A percentile compares a stretch with the other conserved stretches of the same genome.
Conservation (phyloP, 495 filamentous ascomycete species). For the Aspergillus asperescens region DNA sequence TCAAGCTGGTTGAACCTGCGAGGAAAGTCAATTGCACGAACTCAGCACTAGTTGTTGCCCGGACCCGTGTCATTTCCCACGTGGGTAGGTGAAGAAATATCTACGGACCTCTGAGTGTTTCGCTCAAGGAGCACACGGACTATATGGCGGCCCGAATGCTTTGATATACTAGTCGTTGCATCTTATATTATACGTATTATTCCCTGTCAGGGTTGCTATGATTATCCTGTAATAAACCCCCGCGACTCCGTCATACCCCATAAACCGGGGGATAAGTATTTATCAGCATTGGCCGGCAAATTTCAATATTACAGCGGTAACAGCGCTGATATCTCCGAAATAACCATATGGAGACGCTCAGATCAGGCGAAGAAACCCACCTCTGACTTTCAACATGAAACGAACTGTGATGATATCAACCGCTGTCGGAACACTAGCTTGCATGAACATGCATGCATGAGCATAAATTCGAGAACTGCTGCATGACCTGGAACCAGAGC, state of each 20-base stretch:
- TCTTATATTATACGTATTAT: too few species aligned
- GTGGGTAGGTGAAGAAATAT: constrained; percentile 8
- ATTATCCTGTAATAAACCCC: too few species aligned
- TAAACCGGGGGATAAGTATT: too few species aligned
- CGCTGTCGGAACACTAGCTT: constrained; percentile 8
- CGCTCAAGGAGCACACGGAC: neutral
- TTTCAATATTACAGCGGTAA: too few species aligned
- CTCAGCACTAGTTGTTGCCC: constrained; percentile 4
- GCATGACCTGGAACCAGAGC: constrained; percentile 7
- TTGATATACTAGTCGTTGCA: too few species aligned
- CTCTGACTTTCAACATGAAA: too few species aligned
- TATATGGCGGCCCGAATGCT: neutral
- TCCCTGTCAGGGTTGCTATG: too few species aligned
- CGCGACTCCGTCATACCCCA: too few species aligned
- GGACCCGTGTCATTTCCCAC: constrained; percentile 15
- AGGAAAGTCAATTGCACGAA: neutral
- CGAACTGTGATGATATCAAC: neutral
- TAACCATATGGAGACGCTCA: too few species aligned
- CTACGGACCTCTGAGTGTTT: neutral
- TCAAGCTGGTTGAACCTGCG: neutral
- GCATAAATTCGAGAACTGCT: neutral
- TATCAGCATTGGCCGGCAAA: too few species aligned
- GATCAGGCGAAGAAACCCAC: too few species aligned
- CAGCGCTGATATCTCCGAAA: too few species aligned
- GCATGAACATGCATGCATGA: constrained; percentile 10